Percentiles rank a stretch among this genome's conserved stretches.
Evolutionary conservation across 2,329 filamentous ascomycete species (phyloP).

Genomic region (Sporothrix luriei): DNA sequence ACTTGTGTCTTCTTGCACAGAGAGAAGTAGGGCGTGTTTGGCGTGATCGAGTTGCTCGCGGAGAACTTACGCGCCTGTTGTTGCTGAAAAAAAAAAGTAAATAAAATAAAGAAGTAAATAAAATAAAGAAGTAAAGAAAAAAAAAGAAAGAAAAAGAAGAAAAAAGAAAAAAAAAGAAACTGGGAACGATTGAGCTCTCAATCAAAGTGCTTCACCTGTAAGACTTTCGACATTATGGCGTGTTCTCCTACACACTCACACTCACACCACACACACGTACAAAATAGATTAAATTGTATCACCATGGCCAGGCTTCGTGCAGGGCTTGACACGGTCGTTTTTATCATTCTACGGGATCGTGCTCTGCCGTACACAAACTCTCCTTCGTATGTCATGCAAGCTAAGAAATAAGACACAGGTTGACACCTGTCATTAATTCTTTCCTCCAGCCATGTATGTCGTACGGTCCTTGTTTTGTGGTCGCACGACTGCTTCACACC

Average conservation of each 20-base stretch:
- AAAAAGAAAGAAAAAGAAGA: background rate
- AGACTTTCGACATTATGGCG: background rate
- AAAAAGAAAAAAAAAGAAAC: background rate
- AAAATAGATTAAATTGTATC: background rate
- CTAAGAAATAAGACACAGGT: background rate
- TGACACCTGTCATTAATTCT: background rate
- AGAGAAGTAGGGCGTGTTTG: background rate
- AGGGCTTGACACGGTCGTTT: background rate
- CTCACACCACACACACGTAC: background rate
- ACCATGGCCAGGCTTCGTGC: constrained; percentile 9
- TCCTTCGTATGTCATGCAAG: background rate
- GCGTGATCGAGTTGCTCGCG: background rate
- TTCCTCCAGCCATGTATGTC: background rate
- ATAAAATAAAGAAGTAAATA: too few relatives aligned
- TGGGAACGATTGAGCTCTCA: background rate
- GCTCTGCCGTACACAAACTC: background rate
- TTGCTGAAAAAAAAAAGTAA: background rate
- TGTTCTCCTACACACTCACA: background rate
- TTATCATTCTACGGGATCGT: background rate
- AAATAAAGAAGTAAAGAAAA: too few relatives aligned
- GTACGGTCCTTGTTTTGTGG: background rate
- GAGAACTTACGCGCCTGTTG: constrained; percentile 8
- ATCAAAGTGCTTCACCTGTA: background rate
- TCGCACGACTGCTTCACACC: constrained; percentile 11
- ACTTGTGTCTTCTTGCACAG: background rate